A percentile compares a stretch with the other conserved stretches of the same genome.
Conservation (phyloP, 2,329 filamentous ascomycete genomes). For the Stemphylium vesicarium region DNA sequence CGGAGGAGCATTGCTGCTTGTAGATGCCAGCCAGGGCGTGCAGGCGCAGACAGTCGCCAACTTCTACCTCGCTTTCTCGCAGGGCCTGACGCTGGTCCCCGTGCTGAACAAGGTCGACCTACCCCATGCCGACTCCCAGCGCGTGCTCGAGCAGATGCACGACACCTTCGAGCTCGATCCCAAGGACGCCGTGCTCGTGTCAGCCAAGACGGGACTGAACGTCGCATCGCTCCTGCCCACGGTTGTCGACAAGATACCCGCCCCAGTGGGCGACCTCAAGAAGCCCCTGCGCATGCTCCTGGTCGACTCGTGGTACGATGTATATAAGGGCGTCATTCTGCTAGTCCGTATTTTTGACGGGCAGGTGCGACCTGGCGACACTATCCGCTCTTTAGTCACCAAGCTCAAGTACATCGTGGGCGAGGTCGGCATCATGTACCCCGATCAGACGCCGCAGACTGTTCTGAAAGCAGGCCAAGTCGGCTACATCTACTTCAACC, state of each 20-base stretch:
- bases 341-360: constrained; percentile 93
- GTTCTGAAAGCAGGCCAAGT: constrained; percentile 89
- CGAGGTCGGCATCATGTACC: constrained; percentile 97
- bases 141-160: constrained; percentile 85
- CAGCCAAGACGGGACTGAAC: constrained; percentile 92
- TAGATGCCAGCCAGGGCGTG: constrained; percentile 94
- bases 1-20: constrained; percentile 84
- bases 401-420: constrained; percentile 90
- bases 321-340: constrained; percentile 90
- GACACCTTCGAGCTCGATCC: constrained; percentile 87
- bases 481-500: constrained; percentile 96
- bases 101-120: constrained; percentile 98
- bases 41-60: constrained; percentile 99
- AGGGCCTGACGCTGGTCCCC: constrained; percentile 84
- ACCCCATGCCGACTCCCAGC: constrained; percentile 82
- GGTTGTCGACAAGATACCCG: constrained; percentile 84
- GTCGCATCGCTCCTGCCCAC: constrained; percentile 82
- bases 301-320: constrained; percentile 98
- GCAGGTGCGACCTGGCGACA: constrained; percentile 79
- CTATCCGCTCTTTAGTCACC: constrained; percentile 86
- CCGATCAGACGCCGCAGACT: constrained; percentile 80
- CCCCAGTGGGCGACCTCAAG: constrained; percentile 73
- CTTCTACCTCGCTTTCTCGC: constrained; percentile 95
- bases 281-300: constrained; percentile 83
- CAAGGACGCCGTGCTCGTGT: constrained; percentile 76